Percentiles rank a stretch among this genome's conserved stretches.
These are phyloP conservation scores for Phaseolus coccineus DNA, from an alignment of 331 rosid genomes.

Conservation along the genomic window DNA sequence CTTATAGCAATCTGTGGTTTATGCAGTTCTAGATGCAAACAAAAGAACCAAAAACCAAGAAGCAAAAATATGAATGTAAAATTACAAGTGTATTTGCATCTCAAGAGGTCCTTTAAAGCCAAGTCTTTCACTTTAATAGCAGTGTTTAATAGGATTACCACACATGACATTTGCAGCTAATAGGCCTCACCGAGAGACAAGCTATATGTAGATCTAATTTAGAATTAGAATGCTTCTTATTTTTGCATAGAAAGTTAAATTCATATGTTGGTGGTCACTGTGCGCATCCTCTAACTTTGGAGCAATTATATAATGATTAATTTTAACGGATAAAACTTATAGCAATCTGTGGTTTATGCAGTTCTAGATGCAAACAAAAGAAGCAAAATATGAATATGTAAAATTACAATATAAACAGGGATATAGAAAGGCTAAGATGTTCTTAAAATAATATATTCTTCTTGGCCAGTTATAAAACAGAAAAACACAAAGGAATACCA, in stretches of 20 bases:
- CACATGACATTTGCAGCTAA: neutral
- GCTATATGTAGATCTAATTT: slow-evolving; percentile 2
- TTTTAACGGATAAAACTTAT: neutral
- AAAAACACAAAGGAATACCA: neutral
- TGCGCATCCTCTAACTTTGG: neutral
- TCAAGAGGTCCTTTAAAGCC: neutral
- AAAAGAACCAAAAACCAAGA: neutral
- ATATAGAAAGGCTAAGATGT: neutral
- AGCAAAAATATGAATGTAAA: neutral
- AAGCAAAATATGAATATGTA: neutral
- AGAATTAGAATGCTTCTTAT: neutral
- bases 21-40: neutral
- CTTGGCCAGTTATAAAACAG: neutral
- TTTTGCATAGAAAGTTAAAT: neutral
- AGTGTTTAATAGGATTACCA: slow-evolving; percentile 1
- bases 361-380: neutral
- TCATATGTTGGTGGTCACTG: neutral
- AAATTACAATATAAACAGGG: neutral
- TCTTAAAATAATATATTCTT: slow-evolving; percentile 1
- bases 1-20: neutral
- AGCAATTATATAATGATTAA: neutral
- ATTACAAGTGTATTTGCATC: neutral
- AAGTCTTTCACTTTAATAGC: neutral
- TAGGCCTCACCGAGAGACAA: neutral
- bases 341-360: neutral